Evolutionary conservation across 2,329 filamentous ascomycete species (phyloP).

Genomic region (Cytospora piceicola): DNA sequence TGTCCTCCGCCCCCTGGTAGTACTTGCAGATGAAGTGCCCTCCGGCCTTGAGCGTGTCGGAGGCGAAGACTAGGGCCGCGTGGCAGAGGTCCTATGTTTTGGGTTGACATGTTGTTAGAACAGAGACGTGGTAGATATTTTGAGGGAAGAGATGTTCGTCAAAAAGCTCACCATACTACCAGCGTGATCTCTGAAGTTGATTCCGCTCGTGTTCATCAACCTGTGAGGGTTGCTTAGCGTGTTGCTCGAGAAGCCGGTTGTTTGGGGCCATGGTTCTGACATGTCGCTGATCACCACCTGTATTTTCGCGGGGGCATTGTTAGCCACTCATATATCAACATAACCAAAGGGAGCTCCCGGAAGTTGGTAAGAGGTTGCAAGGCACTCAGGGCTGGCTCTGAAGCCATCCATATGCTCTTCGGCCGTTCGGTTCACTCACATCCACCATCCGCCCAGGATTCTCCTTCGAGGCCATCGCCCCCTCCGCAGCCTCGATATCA

Average conservation of each 20-base stretch:
- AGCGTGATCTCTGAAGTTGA: constrained; percentile 82
- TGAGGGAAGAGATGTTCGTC: not conserved
- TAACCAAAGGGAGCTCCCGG: not conserved
- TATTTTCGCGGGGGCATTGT: not conserved
- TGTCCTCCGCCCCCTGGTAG: constrained; percentile 90
- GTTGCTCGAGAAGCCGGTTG: constrained; percentile 76
- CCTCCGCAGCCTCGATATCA: constrained; percentile 36
- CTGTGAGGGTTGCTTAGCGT: constrained; percentile 97
- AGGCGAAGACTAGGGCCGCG: constrained; percentile 82
- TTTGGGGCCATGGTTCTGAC: constrained; percentile 94
- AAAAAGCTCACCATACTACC: constrained; percentile 80
- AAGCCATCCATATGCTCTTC: not conserved
- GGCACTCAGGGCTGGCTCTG: not conserved
- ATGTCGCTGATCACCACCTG: constrained; percentile 95
- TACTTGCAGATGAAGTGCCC: constrained; percentile 98
- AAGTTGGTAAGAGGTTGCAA: not conserved
- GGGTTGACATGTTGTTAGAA: constrained; percentile 1
- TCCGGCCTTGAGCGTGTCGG: constrained; percentile 77
- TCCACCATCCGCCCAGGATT: constrained; percentile 70
- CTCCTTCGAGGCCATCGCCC: constrained; percentile 40
- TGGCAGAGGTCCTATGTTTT: constrained; percentile 77
- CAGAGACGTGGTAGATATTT: not conserved
- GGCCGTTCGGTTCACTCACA: constrained; percentile 47
- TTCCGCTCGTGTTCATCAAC: constrained; percentile 99
- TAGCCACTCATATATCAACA: not conserved